Conservation (phyloP, 768 basidiomycete species). For the Mycena chlorophos region DNA sequence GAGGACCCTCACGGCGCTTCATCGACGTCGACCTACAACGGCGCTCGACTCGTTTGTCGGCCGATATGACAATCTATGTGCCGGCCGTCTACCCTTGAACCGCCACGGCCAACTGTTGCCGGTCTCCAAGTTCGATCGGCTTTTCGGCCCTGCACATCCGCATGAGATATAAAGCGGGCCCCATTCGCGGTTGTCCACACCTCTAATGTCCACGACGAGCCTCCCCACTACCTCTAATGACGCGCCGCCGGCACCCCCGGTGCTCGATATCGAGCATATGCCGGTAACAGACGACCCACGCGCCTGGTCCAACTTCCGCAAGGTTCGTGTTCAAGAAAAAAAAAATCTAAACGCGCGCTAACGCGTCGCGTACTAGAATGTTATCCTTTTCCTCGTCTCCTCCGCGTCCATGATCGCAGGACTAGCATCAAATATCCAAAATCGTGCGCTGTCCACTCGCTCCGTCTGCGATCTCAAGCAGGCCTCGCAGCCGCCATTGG, state of each 20-base stretch:
- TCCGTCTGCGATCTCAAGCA: neutral
- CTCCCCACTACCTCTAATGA: neutral
- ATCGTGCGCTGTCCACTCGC: constrained; percentile 40
- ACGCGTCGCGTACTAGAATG: constrained; percentile 32
- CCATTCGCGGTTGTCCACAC: neutral
- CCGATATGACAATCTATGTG: too few species aligned
- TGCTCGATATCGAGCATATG: constrained; percentile 51
- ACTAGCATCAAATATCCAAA: constrained; percentile 60
- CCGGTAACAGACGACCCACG: constrained; percentile 63
- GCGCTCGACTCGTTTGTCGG: too few species aligned
- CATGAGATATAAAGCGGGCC: neutral
- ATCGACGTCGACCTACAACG: too few species aligned
- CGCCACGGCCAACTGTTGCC: constrained; percentile 4
- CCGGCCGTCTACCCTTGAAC: constrained; percentile 7
- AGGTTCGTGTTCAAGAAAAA: constrained; percentile 38
- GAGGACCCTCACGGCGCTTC: too few species aligned
- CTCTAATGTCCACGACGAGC: neutral
- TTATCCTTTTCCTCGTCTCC: constrained; percentile 48
- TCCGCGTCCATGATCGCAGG: constrained; percentile 60
- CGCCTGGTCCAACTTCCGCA: constrained; percentile 54
- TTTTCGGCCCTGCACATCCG: constrained; percentile 20
- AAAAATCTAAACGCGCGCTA: neutral
- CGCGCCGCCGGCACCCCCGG: neutral
- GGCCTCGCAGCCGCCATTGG: constrained; percentile 57
- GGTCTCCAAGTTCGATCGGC: constrained; percentile 15